These are phyloP conservation scores for Hanseniaspora gamundiae DNA, from an alignment of 1,139 yeast species.

Conservation along the genomic window DNA sequence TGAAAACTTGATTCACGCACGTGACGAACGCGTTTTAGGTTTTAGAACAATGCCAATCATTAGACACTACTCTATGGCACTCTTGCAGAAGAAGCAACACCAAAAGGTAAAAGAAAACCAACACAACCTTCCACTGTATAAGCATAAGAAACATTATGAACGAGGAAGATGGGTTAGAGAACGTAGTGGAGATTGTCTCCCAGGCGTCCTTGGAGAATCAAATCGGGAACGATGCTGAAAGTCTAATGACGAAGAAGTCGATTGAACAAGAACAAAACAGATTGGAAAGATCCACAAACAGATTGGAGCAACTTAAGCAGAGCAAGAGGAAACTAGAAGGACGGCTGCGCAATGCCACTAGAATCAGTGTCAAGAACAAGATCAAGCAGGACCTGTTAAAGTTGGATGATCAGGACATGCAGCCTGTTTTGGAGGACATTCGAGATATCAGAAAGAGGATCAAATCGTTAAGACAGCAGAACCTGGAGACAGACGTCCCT, in stretches of 20 bases:
- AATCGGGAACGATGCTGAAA: slow-evolving; percentile 61
- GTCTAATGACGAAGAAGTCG: slow-evolving; percentile 47
- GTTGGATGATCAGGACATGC: slow-evolving; percentile 40
- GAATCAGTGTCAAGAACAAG: slow-evolving; percentile 53
- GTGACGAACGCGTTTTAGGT: no score
- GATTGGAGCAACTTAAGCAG: slow-evolving; percentile 31
- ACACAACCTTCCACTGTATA: no score
- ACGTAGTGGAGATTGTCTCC: slow-evolving; percentile 40
- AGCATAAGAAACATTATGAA: no score
- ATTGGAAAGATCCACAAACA: slow-evolving; percentile 48
- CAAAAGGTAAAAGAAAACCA: no score
- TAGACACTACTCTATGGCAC: no score
- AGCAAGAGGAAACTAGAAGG: slow-evolving; percentile 37
- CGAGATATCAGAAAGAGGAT: slow-evolving; percentile 53
- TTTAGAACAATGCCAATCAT: no score
- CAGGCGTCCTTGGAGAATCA: slow-evolving; percentile 64
- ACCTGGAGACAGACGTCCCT: slow-evolving; percentile 11
- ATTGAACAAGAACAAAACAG: slow-evolving; percentile 65
- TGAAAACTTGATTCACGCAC: no score
- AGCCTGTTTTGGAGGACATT: slow-evolving; percentile 45
- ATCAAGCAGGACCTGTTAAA: slow-evolving; percentile 43
- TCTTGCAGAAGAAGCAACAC: no score
- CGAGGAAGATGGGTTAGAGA: slow-evolving; percentile 18
- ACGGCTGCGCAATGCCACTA: slow-evolving; percentile 42
- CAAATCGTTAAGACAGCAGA: slow-evolving; percentile 18